A percentile compares a stretch with the other conserved stretches of the same genome.
Conservation (phyloP, 2,329 filamentous ascomycete genomes). For the Colletotrichum simmondsii region DNA sequence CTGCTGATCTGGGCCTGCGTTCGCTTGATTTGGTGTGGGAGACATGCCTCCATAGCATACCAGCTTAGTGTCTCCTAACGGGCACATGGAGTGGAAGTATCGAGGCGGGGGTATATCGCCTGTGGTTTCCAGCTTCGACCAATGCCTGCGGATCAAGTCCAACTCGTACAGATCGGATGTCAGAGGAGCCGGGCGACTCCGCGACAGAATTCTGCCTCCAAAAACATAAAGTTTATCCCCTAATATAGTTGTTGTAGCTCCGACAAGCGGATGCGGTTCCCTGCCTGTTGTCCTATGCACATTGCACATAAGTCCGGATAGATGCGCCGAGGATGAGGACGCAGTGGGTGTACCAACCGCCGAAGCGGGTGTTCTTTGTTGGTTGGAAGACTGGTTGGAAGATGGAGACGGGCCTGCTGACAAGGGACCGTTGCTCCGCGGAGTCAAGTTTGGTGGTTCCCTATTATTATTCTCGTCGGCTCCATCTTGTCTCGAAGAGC, state of each 20-base stretch:
- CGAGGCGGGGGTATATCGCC: slow-evolving; percentile 91
- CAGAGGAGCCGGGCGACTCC: slow-evolving; percentile 81
- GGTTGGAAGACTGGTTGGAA: slow-evolving; percentile 55
- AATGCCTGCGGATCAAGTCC: slow-evolving; percentile 90
- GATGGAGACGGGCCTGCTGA: slow-evolving; percentile 69
- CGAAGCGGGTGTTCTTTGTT: slow-evolving; percentile 48
- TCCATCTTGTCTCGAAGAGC: slow-evolving; percentile 49
- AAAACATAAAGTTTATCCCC: slow-evolving; percentile 98
- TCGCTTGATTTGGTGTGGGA: slow-evolving; percentile 67
- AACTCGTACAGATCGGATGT: slow-evolving; percentile 94
- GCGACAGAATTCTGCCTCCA: slow-evolving; percentile 87
- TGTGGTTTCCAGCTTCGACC: slow-evolving; percentile 86
- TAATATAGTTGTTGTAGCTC: slow-evolving; percentile 92
- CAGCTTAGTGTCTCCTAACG: slow-evolving; percentile 92
- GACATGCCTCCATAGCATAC: slow-evolving; percentile 99
- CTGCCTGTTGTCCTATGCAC: slow-evolving; percentile 88
- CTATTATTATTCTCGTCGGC: slow-evolving; percentile 51
- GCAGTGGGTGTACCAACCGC: slow-evolving; percentile 56
- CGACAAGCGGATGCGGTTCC: slow-evolving; percentile 91
- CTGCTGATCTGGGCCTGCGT: slow-evolving; percentile 70
- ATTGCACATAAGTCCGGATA: slow-evolving; percentile 76
- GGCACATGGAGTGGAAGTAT: slow-evolving; percentile 97
- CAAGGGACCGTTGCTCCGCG: slow-evolving; percentile 63
- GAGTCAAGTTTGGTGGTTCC: slow-evolving; percentile 57
- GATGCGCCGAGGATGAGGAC: slow-evolving; percentile 63